Evolutionary conservation across 1,284 basidiomycete species (phyloP).

Genomic region (Trichosporon inkin): DNA sequence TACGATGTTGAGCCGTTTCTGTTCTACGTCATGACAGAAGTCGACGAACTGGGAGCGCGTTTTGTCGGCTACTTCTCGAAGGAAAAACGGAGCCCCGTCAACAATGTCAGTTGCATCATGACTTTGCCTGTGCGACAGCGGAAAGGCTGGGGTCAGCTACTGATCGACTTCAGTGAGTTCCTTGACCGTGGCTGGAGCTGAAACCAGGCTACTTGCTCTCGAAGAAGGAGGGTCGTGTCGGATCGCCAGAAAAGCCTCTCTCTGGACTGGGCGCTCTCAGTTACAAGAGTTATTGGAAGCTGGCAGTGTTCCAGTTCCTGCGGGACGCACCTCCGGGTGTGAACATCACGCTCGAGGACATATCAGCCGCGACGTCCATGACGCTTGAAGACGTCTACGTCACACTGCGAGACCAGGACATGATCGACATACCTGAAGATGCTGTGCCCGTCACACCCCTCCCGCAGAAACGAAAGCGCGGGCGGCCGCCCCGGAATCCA

Average conservation of each 20-base stretch:
- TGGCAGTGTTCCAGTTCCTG: conserved; percentile 81
- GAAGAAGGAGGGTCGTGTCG: conserved; percentile 82
- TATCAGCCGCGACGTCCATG: conserved; percentile 82
- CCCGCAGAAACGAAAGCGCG: conserved; percentile 9
- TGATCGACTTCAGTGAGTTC: conserved; percentile 92
- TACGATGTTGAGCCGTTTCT: conserved; percentile 99
- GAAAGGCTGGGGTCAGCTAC: conserved; percentile 87
- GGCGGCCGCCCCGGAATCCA: conserved; percentile 21
- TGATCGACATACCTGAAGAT: conserved; percentile 57
- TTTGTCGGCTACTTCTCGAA: conserved; percentile 98
- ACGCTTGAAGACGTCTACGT: conserved; percentile 81
- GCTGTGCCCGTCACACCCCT: conserved; percentile 2
- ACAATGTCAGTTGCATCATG: conserved; percentile 99
- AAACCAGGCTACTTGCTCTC: conserved; percentile 84
- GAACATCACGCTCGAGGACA: conserved; percentile 78
- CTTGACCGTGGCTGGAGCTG: background rate
- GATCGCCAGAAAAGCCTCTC: conserved; percentile 89
- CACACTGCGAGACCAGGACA: conserved; percentile 69
- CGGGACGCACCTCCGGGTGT: conserved; percentile 57
- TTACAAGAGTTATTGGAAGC: conserved; percentile 93
- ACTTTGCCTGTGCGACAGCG: conserved; percentile 92
- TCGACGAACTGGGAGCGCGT: conserved; percentile 88
- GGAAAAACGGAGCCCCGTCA: conserved; percentile 92
- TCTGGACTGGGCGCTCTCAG: conserved; percentile 84
- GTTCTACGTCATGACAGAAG: conserved; percentile 96